A percentile compares a stretch with the other conserved stretches of the same genome.
phyloP scores from a whole-genome alignment of 2,329 filamentous ascomycete species.

The Fusarium virguliforme region DNA sequence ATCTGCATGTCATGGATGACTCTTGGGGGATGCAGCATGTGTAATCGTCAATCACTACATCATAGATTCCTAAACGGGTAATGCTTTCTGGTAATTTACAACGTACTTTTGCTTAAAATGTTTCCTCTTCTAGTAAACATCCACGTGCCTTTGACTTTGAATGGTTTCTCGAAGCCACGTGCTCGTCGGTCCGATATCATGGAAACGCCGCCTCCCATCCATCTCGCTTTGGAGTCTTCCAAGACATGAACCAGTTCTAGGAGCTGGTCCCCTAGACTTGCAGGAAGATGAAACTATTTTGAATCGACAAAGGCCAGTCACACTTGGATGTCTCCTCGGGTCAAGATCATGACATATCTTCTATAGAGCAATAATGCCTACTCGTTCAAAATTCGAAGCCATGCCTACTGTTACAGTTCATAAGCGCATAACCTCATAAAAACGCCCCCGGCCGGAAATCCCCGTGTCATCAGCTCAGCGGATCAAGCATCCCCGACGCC shows the following conservation, averaged over 20 bases:
- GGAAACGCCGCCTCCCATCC: not conserved
- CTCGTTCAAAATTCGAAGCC: constrained; percentile 4
- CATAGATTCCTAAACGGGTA: not conserved
- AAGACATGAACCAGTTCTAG: too few species aligned
- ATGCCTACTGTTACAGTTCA: constrained; percentile 29
- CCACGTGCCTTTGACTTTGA: not conserved
- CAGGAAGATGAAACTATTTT: too few species aligned
- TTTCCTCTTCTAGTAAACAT: not conserved
- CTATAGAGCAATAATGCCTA: not conserved
- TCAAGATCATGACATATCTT: not conserved
- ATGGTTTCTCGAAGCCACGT: not conserved
- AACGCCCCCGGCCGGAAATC: constrained; percentile 3
- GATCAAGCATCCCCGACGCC: constrained; percentile 55
- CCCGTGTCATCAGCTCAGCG: constrained; percentile 43
- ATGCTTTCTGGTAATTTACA: not conserved
- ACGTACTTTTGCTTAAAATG: not conserved
- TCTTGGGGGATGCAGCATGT: not conserved
- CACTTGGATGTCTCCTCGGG: not conserved
- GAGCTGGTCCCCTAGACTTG: too few species aligned
- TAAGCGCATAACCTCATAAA: constrained; percentile 32
- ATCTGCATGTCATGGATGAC: not conserved
- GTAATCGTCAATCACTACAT: not conserved
- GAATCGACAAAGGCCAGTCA: too few species aligned
- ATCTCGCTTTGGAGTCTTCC: not conserved
- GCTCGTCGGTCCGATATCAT: constrained; percentile 30